Evolutionary conservation across 805 yeast genomes (phyloP), one percentile per base, ranked within the genome.

Genomic region (Starmerella powellii): DNA sequence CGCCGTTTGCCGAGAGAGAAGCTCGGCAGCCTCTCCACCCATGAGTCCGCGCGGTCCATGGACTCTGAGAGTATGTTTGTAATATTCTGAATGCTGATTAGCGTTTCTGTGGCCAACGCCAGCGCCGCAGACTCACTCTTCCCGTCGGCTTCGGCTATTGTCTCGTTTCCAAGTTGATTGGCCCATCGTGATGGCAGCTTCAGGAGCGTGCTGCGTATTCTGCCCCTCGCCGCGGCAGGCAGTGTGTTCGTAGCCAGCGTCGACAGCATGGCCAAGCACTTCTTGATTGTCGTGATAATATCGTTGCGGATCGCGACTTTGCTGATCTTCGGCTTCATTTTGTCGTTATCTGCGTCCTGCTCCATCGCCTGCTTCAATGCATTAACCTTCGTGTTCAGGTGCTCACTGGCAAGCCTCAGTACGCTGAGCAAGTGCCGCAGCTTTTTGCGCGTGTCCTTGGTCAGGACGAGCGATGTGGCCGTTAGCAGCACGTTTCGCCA

Each of bases 31-130:
- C 55, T 52, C 35, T 60, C 63, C 44, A 64, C 63, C 96, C 96
- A 88, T 19, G 69, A 65, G 58, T 91, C 96, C 1, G 95, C 95
- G 50, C 78, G 77, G 37, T 74, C 78, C 41, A 88, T 66, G 38
- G 86, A 86, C 36, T 82, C 87, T 56, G 82, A 88, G 52, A 93
- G 85, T 6, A 87, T 87, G 38, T 71, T 71, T 50, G 86, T 85
- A 16, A 88, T 78, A 44, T 81, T 80, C 31, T 78, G 71, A 29
- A 88, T 79, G 85, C 87, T 82, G 33, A 81, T 91, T 37, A 88
- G 64, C 0, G 95, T 79, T 60, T 91, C 98, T 50, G 80, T 80
- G 0, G 97, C 96, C 46, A 88, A 67, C 4, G 81, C 71, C 20
- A 91, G 63, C 1, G 85, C 82, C 48, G 79, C 76, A 18, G 82